Percentiles rank a stretch among this genome's conserved stretches.
These are phyloP conservation scores for Serendipita vermifera DNA, from an alignment of 768 basidiomycete genomes.

Conservation along the genomic window DNA sequence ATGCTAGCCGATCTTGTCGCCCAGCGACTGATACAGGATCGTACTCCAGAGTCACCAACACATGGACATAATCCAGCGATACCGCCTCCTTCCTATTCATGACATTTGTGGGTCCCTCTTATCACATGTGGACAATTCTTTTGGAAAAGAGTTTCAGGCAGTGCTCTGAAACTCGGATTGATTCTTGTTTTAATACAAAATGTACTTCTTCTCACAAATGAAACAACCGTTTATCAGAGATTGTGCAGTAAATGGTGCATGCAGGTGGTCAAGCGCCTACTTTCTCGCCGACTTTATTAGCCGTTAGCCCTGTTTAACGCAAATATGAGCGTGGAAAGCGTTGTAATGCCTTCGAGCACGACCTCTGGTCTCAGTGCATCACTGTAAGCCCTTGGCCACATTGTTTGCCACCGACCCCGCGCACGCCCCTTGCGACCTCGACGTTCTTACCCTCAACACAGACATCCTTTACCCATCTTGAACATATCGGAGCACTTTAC, in stretches of 20 bases:
- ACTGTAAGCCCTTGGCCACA: neutral
- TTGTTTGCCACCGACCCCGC: neutral
- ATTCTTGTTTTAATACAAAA: too few species aligned
- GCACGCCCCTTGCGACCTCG: constrained; percentile 32
- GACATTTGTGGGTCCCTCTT: too few species aligned
- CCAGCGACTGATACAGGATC: neutral
- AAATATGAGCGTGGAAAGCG: constrained; percentile 6
- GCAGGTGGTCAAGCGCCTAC: neutral
- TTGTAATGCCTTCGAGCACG: constrained; percentile 5
- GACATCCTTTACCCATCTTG: constrained; percentile 91
- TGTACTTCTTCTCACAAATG: too few species aligned
- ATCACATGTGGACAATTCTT: too few species aligned
- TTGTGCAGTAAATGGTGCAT: neutral
- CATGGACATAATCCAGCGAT: neutral
- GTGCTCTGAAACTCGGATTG: too few species aligned
- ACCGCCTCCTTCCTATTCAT: neutral
- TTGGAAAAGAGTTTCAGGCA: too few species aligned
- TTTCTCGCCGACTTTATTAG: too few species aligned
- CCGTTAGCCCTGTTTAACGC: too few species aligned
- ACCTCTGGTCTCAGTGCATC: constrained; percentile 7
- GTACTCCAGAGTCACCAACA: neutral
- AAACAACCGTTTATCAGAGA: too few species aligned
- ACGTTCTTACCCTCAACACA: constrained; percentile 72
- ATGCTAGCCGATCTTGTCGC: neutral
- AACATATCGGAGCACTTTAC: constrained; percentile 95